These are phyloP conservation scores for Colletotrichum sp. DNA, from an alignment of 2,329 filamentous ascomycete genomes.

Conservation along the genomic window DNA sequence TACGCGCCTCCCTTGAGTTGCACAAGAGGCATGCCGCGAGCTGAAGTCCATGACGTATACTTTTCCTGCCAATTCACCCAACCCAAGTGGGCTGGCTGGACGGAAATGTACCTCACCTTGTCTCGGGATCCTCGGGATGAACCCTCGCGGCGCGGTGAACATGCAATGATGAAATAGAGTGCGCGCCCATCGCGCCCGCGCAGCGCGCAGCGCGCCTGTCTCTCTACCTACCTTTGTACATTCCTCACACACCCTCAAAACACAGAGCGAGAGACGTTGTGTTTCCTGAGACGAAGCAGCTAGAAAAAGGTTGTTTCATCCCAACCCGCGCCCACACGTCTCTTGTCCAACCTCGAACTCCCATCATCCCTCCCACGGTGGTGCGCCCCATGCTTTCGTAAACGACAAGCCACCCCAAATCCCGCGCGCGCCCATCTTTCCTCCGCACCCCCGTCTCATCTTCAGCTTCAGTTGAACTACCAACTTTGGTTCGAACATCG, in stretches of 20 bases:
- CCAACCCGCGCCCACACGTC: neutral
- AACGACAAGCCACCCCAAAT: neutral
- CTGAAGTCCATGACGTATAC: constrained; percentile 14
- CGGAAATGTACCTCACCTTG: neutral
- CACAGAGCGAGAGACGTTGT: neutral
- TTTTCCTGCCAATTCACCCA: neutral
- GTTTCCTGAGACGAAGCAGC: constrained; percentile 5
- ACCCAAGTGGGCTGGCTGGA: constrained; percentile 2
- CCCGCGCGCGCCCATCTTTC: neutral
- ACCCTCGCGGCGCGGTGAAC: neutral
- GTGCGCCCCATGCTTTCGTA: neutral
- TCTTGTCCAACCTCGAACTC: neutral
- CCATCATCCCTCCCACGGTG: neutral
- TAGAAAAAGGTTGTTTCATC: neutral
- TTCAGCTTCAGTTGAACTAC: neutral
- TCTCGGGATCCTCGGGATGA: neutral
- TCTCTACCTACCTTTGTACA: neutral
- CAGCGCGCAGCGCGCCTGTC: neutral
- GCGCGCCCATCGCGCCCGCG: neutral
- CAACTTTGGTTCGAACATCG: neutral
- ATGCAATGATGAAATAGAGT: neutral
- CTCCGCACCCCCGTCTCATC: constrained; percentile 6
- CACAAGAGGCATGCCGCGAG: neutral
- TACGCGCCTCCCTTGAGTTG: neutral
- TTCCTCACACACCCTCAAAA: neutral